Evolutionary conservation across 495 filamentous ascomycete species (phyloP), one percentile per base, ranked within the genome.

Genomic region (Daldinia decipiens): DNA sequence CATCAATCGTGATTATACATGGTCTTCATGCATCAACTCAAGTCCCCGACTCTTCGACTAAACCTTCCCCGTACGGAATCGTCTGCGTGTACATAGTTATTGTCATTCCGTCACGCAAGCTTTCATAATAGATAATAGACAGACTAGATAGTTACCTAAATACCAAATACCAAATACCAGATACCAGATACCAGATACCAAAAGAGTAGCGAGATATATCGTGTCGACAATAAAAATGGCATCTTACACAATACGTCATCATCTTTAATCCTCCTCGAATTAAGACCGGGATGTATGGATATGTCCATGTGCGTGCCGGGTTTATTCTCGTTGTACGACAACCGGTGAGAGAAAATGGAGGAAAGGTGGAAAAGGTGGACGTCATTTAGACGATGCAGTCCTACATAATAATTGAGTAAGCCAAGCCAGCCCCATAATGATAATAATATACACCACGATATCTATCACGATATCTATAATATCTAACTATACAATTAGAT

Each of bases 261-360:
- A 5, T n/a, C 9, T 47, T 24, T 24, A 3, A 24, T 47, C 21
- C 21, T 24, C 21, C 21, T 24, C 21, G 21, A 24, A 24, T 43
- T 45, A 45, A 45, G 40, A 45, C 9, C 19, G 5, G 43, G 43
- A 12, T 21, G 8, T n/a, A 6, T 7, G n/a, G 50, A 24, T 13
- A 52, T 26, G 50, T 11, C 2, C 21, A 34, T 55, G 52, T 55
- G 36, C 52, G 52, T 55, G 52, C 24, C 2, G 29, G 26, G 53
- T 36, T 31, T 56, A 36, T 56, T 56, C 31, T 12, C 31, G 53
- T 56, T 56, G 53, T 21, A 56, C 53, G 53, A 56, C 53, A n/a
- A 17, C 31, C 53, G 53, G 29, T 32, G 53, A 56, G 31, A 56
- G 31, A 13, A 36, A 56, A 31, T 7, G 53, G 53, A 56, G 24